phyloP scores from a whole-genome alignment of 495 filamentous ascomycete genomes.

The Immersiella caudata region DNA sequence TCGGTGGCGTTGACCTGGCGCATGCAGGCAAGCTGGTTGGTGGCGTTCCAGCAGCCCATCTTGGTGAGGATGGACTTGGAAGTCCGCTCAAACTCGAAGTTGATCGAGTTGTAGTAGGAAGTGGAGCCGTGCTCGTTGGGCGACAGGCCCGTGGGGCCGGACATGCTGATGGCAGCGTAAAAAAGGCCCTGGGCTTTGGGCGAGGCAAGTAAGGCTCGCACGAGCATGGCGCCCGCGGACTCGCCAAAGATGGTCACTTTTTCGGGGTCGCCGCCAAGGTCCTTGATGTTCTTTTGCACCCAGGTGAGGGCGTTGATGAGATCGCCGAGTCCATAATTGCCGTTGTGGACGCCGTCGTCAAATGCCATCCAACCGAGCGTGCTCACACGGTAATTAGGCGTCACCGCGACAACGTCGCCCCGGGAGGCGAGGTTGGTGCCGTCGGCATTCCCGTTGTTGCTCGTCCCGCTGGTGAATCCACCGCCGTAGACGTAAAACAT shows the following conservation, averaged over 20 bases:
- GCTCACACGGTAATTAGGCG: constrained; percentile 37
- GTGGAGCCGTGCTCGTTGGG: constrained; percentile 18
- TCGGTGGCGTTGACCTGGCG: constrained; percentile 35
- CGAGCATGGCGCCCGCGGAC: constrained; percentile 41
- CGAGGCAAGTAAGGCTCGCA: constrained; percentile 39
- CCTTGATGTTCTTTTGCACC: constrained; percentile 65
- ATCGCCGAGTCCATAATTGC: constrained; percentile 36
- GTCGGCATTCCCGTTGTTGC: constrained; percentile 41
- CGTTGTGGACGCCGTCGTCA: constrained; percentile 35
- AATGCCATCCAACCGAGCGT: constrained; percentile 32
- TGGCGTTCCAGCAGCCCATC: constrained; percentile 35
- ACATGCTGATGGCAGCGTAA: constrained; percentile 45
- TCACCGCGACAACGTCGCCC: constrained; percentile 49
- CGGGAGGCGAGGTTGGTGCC: constrained; percentile 48
- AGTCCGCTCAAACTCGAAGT: constrained; percentile 31
- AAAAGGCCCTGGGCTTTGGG: constrained; percentile 46
- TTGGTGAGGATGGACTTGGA: constrained; percentile 37
- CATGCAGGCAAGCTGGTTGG: constrained; percentile 40
- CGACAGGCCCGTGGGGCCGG: constrained; percentile 41
- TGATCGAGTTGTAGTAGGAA: constrained; percentile 37
- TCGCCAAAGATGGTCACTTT: constrained; percentile 66
- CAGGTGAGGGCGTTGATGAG: constrained; percentile 53
- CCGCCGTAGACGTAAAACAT: constrained; percentile 46
- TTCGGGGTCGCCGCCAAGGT: constrained; percentile 64
- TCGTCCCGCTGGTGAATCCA: constrained; percentile 38